Conservation (phyloP, 176 grass and related monocot genomes). For the Avena eriantha region DNA sequence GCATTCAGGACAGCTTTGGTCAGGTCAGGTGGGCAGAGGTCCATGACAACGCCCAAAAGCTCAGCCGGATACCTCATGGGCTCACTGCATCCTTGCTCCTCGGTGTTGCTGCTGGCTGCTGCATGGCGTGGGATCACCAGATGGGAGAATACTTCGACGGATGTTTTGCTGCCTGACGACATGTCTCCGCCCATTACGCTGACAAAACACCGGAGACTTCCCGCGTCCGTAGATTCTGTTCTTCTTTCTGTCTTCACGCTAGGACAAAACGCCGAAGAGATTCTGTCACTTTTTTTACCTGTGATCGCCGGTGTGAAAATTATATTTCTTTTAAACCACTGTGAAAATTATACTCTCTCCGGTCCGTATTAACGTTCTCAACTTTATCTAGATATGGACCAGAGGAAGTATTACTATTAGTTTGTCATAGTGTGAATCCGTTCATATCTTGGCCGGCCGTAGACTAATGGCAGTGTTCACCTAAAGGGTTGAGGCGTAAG, state of each 20-base stretch:
- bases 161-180: background rate
- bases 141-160: background rate
- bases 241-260: background rate
- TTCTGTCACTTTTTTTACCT: background rate
- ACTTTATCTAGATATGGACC: too few relatives aligned
- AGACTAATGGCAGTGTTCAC: too few relatives aligned
- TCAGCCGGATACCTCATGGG: background rate
- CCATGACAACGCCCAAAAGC: background rate
- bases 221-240: background rate
- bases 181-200: conserved; percentile 39
- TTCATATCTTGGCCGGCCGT: too few relatives aligned
- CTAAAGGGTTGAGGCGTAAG: too few relatives aligned
- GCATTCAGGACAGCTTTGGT: background rate
- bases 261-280: background rate
- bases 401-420: too few relatives aligned
- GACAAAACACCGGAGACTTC: background rate
- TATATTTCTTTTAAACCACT: background rate
- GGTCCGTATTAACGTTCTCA: too few relatives aligned
- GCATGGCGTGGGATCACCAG: background rate
- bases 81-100: background rate
- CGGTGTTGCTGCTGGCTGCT: background rate
- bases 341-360: too few relatives aligned
- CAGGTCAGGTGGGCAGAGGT: background rate
- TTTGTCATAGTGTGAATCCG: too few relatives aligned
- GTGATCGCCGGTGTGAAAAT: background rate